phyloP scores from a whole-genome alignment of 805 yeast species.

The Metahyphopichia silvanorum region DNA sequence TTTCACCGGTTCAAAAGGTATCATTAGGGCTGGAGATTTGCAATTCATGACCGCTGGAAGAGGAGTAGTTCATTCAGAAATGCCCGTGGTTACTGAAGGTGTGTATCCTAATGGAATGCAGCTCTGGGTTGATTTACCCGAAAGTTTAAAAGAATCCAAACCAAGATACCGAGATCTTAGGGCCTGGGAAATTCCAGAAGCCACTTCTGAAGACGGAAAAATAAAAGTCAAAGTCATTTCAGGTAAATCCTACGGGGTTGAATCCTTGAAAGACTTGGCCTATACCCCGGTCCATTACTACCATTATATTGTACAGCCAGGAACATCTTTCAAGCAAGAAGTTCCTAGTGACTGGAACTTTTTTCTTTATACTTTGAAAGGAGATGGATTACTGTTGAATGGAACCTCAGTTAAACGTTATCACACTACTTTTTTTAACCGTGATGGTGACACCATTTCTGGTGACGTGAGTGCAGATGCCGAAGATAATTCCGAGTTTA shows the following conservation, averaged over 20 bases:
- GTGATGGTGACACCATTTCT: conserved; percentile 60
- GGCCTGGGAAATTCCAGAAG: conserved; percentile 32
- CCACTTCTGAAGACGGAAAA: conserved; percentile 24
- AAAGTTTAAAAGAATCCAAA: conserved; percentile 45
- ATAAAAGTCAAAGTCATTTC: conserved; percentile 56
- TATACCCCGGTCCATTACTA: conserved; percentile 79
- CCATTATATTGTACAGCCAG: conserved; percentile 61
- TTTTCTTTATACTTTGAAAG: conserved; percentile 66
- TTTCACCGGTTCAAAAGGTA: conserved; percentile 31
- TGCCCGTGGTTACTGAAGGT: conserved; percentile 61
- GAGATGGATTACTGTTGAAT: conserved; percentile 47
- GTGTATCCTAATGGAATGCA: conserved; percentile 66
- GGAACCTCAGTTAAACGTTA: conserved; percentile 42
- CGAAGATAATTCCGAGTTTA: conserved; percentile 59
- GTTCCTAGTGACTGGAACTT: conserved; percentile 61
- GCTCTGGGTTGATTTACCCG: conserved; percentile 84
- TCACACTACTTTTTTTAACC: conserved; percentile 60
- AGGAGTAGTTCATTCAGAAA: conserved; percentile 30
- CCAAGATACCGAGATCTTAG: conserved; percentile 21
- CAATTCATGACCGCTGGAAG: conserved; percentile 26
- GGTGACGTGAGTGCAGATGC: conserved; percentile 42
- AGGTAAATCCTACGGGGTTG: conserved; percentile 72
- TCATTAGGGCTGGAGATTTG: conserved; percentile 20
- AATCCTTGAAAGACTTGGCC: conserved; percentile 70
- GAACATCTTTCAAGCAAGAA: conserved; percentile 59